Conservation (phyloP, 352 stramenopile genomes). For the Globisporangium recalcitrans region DNA sequence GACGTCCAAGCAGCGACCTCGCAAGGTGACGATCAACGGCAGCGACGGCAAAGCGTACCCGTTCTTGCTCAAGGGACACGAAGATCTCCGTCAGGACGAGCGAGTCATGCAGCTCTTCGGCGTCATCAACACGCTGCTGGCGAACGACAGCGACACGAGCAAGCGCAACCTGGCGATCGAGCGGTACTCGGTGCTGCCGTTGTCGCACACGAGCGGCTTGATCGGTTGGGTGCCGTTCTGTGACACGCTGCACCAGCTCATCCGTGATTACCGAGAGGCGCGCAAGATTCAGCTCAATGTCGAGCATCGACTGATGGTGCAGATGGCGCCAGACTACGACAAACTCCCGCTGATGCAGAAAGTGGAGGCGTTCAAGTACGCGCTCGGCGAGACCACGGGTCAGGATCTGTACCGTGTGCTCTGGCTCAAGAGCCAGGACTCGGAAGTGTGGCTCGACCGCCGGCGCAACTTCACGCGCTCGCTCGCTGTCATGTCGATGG, state of each 20-base stretch:
- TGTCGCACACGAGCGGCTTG: constrained; percentile 98
- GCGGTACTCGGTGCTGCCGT: constrained; percentile 96
- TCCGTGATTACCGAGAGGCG: constrained; percentile 93
- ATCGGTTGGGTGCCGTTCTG: constrained; percentile 99
- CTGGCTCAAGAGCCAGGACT: constrained; percentile 99
- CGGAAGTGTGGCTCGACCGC: constrained; percentile 98
- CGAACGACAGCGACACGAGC: constrained; percentile 96
- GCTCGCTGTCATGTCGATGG: constrained; percentile 99
- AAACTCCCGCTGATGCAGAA: constrained; percentile 98
- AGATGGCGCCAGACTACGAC: constrained; percentile 98
- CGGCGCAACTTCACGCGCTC: constrained; percentile 97
- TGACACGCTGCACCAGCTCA: constrained; percentile 99
- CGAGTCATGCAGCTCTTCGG: constrained; percentile 99
- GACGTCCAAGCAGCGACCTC: constrained; percentile 97
- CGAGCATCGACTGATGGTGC: constrained; percentile 96
- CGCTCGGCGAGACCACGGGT: constrained; percentile 90
- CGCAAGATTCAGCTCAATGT: constrained; percentile 94
- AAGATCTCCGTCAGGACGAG: constrained; percentile 99
- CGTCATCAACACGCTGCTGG: constrained; percentile 98
- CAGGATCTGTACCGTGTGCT: constrained; percentile 99
- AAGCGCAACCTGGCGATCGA: constrained; percentile 98
- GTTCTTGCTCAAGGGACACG: constrained; percentile 99
- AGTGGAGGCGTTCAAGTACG: constrained; percentile 97
- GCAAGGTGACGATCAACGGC: constrained; percentile 97
- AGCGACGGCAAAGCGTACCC: constrained; percentile 98